Conservation (phyloP, 2,329 filamentous ascomycete genomes). For the Aspergillus sp. region DNA sequence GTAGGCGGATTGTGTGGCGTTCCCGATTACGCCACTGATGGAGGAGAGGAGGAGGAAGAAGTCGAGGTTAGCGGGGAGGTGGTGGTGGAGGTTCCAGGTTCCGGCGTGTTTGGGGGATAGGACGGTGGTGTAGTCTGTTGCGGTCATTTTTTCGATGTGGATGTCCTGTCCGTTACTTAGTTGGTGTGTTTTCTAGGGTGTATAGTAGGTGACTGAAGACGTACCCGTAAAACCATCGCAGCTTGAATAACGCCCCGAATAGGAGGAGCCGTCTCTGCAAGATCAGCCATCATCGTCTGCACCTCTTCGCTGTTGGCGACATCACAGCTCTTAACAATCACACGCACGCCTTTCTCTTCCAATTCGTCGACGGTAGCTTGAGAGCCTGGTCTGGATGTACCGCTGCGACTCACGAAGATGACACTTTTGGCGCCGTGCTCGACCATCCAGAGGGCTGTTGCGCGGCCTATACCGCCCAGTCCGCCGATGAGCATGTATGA, state of each 20-base stretch:
- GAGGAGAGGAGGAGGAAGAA: slow-evolving; percentile 40
- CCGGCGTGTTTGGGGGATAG: slow-evolving; percentile 28
- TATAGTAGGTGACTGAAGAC: not conserved
- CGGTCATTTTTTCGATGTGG: slow-evolving; percentile 32
- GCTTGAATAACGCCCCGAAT: slow-evolving; percentile 24
- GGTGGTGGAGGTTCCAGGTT: slow-evolving; percentile 23
- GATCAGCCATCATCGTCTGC: slow-evolving; percentile 7
- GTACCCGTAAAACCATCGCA: slow-evolving; percentile 21
- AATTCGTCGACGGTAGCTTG: slow-evolving; percentile 13
- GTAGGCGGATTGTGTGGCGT: slow-evolving; percentile 41
- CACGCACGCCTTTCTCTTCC: slow-evolving; percentile 10
- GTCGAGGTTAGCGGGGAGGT: slow-evolving; percentile 22
- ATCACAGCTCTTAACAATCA: slow-evolving; percentile 24
- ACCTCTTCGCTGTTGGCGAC: slow-evolving; percentile 28
- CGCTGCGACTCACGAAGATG: slow-evolving; percentile 49
- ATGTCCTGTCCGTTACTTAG: slow-evolving; percentile 17
- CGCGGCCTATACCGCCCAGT: slow-evolving; percentile 22
- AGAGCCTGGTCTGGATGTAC: slow-evolving; percentile 10
- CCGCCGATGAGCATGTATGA: slow-evolving; percentile 25
- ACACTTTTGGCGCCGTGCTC: slow-evolving; percentile 48
- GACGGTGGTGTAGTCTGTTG: slow-evolving; percentile 25
- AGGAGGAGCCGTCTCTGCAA: slow-evolving; percentile 7
- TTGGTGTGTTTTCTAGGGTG: too few relatives aligned
- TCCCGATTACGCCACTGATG: slow-evolving; percentile 39
- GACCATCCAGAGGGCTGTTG: slow-evolving; percentile 38